Percentiles rank a stretch among this genome's conserved stretches.
phyloP scores from a whole-genome alignment of 129 eudicot genomes.

The Chrysanthemum makinoi region DNA sequence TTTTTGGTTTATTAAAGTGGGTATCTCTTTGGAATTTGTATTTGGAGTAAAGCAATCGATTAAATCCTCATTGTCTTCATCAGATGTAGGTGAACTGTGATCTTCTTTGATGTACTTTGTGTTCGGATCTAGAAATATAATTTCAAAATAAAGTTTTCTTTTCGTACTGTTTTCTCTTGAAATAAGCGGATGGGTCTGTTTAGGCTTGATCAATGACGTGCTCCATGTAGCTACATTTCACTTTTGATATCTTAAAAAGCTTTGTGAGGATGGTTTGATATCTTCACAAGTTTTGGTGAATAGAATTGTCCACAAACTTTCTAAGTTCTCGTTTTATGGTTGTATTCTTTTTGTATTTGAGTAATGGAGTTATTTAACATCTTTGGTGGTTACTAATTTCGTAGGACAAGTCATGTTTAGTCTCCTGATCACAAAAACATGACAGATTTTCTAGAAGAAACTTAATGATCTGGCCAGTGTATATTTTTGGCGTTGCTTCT shows the following conservation, averaged over 20 bases:
- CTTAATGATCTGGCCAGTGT: too few species aligned
- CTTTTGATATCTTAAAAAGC: not conserved
- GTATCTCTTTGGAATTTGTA: slow-evolving; percentile 11
- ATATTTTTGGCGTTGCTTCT: not conserved
- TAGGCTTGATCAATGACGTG: slow-evolving; percentile 1
- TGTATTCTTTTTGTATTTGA: not conserved
- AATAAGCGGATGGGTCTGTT: not conserved
- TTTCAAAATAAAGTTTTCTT: not conserved
- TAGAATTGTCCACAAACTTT: not conserved
- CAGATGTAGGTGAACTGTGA: slow-evolving; percentile 11
- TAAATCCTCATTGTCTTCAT: not conserved
- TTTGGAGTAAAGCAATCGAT: not conserved
- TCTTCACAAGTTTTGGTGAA: too few species aligned
- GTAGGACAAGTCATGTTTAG: not conserved
- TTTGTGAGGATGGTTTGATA: not conserved
- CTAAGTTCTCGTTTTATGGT: not conserved
- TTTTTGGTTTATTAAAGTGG: slow-evolving; percentile 17
- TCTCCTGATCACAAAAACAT: not conserved
- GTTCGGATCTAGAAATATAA: slow-evolving; percentile 9
- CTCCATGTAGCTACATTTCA: not conserved
- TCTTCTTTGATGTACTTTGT: slow-evolving; percentile 9
- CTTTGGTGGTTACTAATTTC: not conserved
- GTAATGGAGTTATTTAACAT: not conserved
- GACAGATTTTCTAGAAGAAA: not conserved
- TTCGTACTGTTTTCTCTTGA: not conserved